Conservation (phyloP, 768 basidiomycete genomes). For the Daedaleopsis sinensis region DNA sequence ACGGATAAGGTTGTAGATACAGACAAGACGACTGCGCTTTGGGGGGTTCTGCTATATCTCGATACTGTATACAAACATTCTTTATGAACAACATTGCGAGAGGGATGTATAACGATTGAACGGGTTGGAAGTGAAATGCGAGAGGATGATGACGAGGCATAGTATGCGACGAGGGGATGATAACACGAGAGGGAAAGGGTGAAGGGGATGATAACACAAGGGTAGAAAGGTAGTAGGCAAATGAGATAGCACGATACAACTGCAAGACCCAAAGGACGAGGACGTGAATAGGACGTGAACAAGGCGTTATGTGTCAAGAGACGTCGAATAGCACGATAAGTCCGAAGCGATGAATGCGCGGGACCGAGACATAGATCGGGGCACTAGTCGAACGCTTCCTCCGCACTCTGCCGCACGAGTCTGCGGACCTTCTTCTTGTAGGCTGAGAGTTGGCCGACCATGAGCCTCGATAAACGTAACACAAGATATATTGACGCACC, state of each 20-base stretch:
- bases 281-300: constrained; percentile 7
- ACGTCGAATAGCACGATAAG: constrained; percentile 9
- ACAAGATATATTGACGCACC: constrained; percentile 43
- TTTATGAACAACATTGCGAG: constrained; percentile 21
- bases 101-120: neutral
- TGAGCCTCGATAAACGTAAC: neutral
- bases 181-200: neutral
- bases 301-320: constrained; percentile 4
- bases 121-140: neutral
- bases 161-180: neutral
- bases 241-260: constrained; percentile 16
- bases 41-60: constrained; percentile 14
- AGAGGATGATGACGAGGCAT: neutral
- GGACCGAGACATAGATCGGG: neutral
- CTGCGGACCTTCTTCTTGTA: constrained; percentile 98
- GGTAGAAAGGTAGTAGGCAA: neutral
- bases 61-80: constrained; percentile 20
- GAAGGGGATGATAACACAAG: neutral
- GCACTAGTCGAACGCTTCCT: constrained; percentile 76
- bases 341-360: constrained; percentile 7
- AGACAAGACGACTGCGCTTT: constrained; percentile 6
- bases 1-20: neutral
- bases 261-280: constrained; percentile 5
- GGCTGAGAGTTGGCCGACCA: constrained; percentile 38
- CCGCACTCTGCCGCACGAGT: constrained; percentile 83